Evolutionary conservation across 1,284 basidiomycete genomes (phyloP), one percentile per base, ranked within the genome.

Genomic region (Tilletia walkeri): DNA sequence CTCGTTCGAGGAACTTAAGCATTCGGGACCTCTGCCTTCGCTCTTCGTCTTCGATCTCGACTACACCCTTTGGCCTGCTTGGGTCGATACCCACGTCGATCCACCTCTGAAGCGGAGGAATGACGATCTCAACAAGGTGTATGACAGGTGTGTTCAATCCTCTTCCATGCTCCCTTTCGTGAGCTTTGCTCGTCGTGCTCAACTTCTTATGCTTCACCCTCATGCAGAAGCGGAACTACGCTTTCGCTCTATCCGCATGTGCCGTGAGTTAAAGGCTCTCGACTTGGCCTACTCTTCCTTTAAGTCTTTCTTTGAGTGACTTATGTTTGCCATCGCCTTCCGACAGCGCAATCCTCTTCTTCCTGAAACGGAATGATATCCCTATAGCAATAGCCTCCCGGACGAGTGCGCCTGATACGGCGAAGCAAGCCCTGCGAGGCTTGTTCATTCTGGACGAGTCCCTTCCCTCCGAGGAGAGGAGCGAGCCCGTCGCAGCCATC

Each of bases 1-100:
- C 16, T 39, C 59, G 4, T 36, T 63, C 34, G 59, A 63, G 10
- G 59, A 63, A 34, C 59, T 63, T 14, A 63, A 38, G 36, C 30
- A 39, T 3, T 63, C 59, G 4, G 59, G 59, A 18, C 59, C 59
- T 4, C 59, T 63, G 9, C 59, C 59, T 14, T 12, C 34, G 9
- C 34, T 63, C 36, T 63, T 63, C 34, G 59, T 63, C 16, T 63
- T 63, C 34, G 59, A 63, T 20, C 59, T 63, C 16, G 59, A 63
- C 34, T 63, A 63, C 36, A 63, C 59, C 6, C 16, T 63, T 1
- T 63, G 59, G 59, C 36, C 59, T 3, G 7, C 12, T 3, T 63
- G 59, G 59, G 36, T 63, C 12, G 59, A 63, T 36, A 63, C 59
- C 2, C 36, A 39, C 10, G 34, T 39, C 12, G 36, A 38, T 20